These are phyloP conservation scores for Pythium rishiriense DNA, from an alignment of 352 stramenopile species.

Conservation along the genomic window DNA sequence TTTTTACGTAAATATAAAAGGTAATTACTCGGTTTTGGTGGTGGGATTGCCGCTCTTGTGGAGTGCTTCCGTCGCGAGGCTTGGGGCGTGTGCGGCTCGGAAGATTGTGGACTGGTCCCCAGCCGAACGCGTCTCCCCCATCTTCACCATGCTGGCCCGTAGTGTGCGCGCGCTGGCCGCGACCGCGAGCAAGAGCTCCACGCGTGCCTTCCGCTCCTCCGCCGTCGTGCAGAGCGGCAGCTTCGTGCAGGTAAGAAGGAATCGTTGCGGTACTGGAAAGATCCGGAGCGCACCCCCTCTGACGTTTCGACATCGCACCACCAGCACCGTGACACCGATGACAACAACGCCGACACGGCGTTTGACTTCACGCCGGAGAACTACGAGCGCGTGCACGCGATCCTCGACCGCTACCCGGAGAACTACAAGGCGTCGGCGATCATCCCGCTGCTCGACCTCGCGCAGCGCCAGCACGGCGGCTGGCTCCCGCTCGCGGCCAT, in stretches of 20 bases:
- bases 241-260: slow-evolving; percentile 27
- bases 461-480: slow-evolving; percentile 95
- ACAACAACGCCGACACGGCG: slow-evolving; percentile 94
- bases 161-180: slow-evolving; percentile 49
- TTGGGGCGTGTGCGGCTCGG: slow-evolving; percentile 10
- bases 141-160: slow-evolving; percentile 54
- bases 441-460: slow-evolving; percentile 98
- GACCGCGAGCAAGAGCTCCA: slow-evolving; percentile 29
- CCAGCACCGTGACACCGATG: slow-evolving; percentile 95
- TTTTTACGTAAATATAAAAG: slow-evolving; percentile 18
- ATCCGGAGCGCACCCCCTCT: no score
- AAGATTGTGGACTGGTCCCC: slow-evolving; percentile 26
- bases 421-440: slow-evolving; percentile 99
- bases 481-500: slow-evolving; percentile 98
- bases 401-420: slow-evolving; percentile 97
- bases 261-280: not conserved
- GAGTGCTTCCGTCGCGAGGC: slow-evolving; percentile 1
- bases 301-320: slow-evolving; percentile 3
- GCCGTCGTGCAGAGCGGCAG: slow-evolving; percentile 31
- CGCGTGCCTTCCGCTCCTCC: slow-evolving; percentile 53
- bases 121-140: slow-evolving; percentile 11
- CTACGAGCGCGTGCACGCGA: slow-evolving; percentile 94
- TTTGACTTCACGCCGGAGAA: slow-evolving; percentile 99
- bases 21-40: slow-evolving; percentile 33
- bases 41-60: slow-evolving; percentile 28